Base-by-base conservation (phyloP, 2,329 filamentous ascomycete genomes). In the Aspergillus melleus region DNA sequence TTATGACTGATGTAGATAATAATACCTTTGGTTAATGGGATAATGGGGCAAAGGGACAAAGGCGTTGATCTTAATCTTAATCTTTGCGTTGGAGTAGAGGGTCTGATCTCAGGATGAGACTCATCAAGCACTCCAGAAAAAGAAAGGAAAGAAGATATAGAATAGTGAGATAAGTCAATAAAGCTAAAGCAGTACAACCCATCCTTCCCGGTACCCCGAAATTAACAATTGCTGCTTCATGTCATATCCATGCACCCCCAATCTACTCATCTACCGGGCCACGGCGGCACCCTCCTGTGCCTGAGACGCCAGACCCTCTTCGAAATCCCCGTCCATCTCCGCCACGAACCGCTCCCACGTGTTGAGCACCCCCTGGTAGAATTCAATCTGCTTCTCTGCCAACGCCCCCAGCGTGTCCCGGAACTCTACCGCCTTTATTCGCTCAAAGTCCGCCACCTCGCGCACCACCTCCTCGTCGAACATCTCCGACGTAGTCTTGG, bases 381-480 rank as follows among this genome's bases (percentile, higher is more conserved):
- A 98, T 11, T 87, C 85, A 46, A 96, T 87, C 74, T 99, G 92
- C 19, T 91, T 88, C 70, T 94, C 89, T 0, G 94, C 92, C 52
- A 99, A 77, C 2, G 86, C 88, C 2, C 91, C 92, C 53, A 99
- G 83, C 67, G 95, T 93, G 64, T 89, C 86, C 75, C 91, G 91
- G 77, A 99, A 96, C 81, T 99, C 94, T 47, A 91, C 83, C 44
- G 91, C 88, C 82, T 99, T 99, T 82, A 98, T 98, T 58, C 93
- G 86, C 79, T 99, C 95, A 78, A 99, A 99, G 73, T 97, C 93
- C 20, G 85, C 85, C 0, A 97, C 91, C 75, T 99, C 95, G 70
- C 91, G 90, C 49, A 98, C 90, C 1, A 97, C 94, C 77, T 97
- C 92, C 72, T 97, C 93, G 76, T 97, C 95, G 70, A 99, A 99